phyloP scores from a whole-genome alignment of 2,329 filamentous ascomycete genomes.

The Colletotrichum gloeosporioides region DNA sequence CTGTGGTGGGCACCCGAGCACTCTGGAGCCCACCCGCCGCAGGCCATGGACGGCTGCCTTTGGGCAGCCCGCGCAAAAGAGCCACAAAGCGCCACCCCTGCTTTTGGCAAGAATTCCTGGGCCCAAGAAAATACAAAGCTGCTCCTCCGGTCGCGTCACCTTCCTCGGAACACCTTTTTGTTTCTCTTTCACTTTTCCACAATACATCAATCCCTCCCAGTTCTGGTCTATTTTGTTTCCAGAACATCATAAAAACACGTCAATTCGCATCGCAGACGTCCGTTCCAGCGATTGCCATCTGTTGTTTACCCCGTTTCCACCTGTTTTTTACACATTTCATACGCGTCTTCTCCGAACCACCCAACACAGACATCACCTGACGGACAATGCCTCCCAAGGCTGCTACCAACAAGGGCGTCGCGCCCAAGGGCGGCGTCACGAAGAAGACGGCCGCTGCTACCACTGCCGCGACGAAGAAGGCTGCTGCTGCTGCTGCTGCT shows the following conservation, averaged over 20 bases:
- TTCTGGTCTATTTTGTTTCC: not conserved
- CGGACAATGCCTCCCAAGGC: constrained; percentile 29
- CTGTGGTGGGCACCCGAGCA: not conserved
- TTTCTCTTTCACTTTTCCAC: not conserved
- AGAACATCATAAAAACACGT: not conserved
- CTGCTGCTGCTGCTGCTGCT: constrained; percentile 25
- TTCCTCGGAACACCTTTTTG: constrained; percentile 12
- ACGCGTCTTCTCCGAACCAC: constrained; percentile 7
- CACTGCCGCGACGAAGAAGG: constrained; percentile 30
- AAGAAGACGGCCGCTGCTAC: constrained; percentile 22
- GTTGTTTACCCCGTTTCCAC: not conserved
- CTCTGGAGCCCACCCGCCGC: not conserved
- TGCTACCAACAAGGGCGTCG: constrained; percentile 27
- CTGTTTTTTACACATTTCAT: not conserved
- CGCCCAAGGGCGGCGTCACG: constrained; percentile 31
- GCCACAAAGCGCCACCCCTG: constrained; percentile 21
- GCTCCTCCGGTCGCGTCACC: constrained; percentile 20
- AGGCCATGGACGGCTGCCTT: not conserved
- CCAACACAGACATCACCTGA: not conserved
- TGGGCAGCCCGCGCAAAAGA: not conserved
- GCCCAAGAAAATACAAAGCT: constrained; percentile 22
- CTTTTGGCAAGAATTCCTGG: constrained; percentile 14
- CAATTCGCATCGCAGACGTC: not conserved
- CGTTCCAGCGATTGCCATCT: not conserved
- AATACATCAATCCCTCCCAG: not conserved